Base-by-base conservation (phyloP, 192 early-diverging fungal species). In the Dimargaris verticillata region DNA sequence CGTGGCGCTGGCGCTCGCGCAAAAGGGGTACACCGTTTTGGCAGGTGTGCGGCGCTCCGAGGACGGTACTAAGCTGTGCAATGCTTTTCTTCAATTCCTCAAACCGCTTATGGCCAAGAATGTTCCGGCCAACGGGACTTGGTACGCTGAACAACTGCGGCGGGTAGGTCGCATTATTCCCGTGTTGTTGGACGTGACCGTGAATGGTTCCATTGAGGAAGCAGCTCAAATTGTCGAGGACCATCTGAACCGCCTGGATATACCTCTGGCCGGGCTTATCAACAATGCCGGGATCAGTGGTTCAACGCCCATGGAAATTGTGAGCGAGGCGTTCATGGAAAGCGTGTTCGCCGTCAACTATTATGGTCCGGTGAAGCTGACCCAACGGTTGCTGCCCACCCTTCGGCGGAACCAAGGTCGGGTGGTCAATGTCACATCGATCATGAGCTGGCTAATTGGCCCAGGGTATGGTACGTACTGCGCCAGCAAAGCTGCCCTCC, bases 391-490 rank as follows among this genome's bases (percentile, higher is more conserved):
- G 24, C 67, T 77, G 66, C 75, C 75, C 2, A 62, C 70, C 60
- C 68, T 77, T 33, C 66, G 75, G 6, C 67, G 60, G 7, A 61
- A 62, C 66, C 52, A 61, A 38, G 75, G 72, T 29, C 68, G 75
- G 60, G 67, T 77, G 60, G 67, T 77, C 60, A 74, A 77, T 68
- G 66, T 74, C 20, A 72, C 75, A 43, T 72, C 70, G 67, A 63
- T 77, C 45, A 74, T 71, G 67, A 52, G 65, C 17, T 77, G 75
- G 75, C 69, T 77, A 20, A 63, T 72, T 22, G 72, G 75, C 45
- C 72, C 75, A 2, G 75, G 75, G 15, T 74, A 71, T 63, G 75
- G 75, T 64, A 68, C 68, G 11, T 77, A 77, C 65, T 74, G 70
- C 38, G 72, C 76, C 28, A 72, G 70, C 72, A 74, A 78, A 60